Evolutionary conservation across 2,329 filamentous ascomycete species (phyloP).

Genomic region (Xylaria sp.): DNA sequence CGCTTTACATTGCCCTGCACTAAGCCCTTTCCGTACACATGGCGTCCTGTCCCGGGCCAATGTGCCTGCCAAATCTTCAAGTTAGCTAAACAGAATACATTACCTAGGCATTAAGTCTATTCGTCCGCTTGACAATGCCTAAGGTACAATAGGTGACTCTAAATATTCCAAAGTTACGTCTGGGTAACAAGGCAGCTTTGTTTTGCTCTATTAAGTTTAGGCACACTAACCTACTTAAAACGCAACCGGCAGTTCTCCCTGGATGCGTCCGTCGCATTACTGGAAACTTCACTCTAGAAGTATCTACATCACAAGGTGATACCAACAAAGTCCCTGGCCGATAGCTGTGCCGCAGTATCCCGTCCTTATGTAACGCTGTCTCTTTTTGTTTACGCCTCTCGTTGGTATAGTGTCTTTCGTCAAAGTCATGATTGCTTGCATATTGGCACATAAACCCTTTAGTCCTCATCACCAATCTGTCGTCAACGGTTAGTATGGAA

Average conservation of each 20-base stretch:
- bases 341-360: conserved; percentile 17
- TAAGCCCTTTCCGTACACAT: conserved; percentile 17
- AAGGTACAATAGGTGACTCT: no score
- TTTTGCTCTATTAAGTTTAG: conserved; percentile 10
- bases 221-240: neutral
- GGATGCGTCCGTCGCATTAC: neutral
- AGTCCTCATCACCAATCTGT: conserved; percentile 74
- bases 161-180: no score
- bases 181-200: neutral
- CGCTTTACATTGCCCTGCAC: conserved; percentile 23
- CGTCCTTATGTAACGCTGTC: conserved; percentile 17
- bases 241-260: neutral
- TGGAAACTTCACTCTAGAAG: neutral
- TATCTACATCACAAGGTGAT: neutral
- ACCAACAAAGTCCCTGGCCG: neutral
- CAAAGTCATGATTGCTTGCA: conserved; percentile 30
- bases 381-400: conserved; percentile 28
- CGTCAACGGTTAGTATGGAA: conserved; percentile 43
- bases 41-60: no score
- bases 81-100: neutral
- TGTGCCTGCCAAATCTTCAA: neutral
- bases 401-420: conserved; percentile 33
- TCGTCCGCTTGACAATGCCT: no score
- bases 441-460: conserved; percentile 33
- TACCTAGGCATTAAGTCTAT: no score